phyloP scores from a whole-genome alignment of 306 rosid genomes.

The Styphnolobium japonicum region DNA sequence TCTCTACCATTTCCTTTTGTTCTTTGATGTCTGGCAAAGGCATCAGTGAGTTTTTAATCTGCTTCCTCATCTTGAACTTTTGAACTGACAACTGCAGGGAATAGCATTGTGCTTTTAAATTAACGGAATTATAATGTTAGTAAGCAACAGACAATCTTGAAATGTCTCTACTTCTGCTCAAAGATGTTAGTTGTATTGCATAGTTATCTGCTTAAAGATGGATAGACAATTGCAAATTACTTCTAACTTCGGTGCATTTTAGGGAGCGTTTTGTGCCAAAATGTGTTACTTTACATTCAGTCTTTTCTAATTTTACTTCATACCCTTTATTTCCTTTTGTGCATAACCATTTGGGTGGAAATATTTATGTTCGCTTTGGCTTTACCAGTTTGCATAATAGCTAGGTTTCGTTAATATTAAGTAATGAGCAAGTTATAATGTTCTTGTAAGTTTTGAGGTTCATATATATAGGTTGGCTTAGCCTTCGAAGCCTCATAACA shows the following conservation, averaged over 20 bases:
- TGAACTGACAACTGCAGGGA: neutral
- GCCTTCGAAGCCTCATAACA: slow-evolving; percentile 4
- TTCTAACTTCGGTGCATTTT: neutral
- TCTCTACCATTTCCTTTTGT: neutral
- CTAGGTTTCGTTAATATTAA: neutral
- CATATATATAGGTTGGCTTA: neutral
- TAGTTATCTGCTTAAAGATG: neutral
- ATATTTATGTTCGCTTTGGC: too few species aligned
- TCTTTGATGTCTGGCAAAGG: neutral
- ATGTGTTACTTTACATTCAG: neutral
- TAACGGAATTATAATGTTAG: neutral
- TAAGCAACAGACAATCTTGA: neutral
- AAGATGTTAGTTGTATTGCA: neutral
- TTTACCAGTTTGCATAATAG: neutral
- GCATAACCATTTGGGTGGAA: too few species aligned
- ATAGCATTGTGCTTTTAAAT: neutral
- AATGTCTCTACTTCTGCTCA: neutral
- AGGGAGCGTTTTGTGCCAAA: neutral
- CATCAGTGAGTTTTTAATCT: neutral
- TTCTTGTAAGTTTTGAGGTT: slow-evolving; percentile 12
- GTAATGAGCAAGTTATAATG: neutral
- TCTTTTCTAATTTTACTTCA: too few species aligned
- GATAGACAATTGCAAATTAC: neutral
- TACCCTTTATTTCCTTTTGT: too few species aligned
- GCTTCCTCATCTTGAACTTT: neutral